Evolutionary conservation across 2,329 filamentous ascomycete species (phyloP).

Genomic region (Rhynchosporium agropyri): DNA sequence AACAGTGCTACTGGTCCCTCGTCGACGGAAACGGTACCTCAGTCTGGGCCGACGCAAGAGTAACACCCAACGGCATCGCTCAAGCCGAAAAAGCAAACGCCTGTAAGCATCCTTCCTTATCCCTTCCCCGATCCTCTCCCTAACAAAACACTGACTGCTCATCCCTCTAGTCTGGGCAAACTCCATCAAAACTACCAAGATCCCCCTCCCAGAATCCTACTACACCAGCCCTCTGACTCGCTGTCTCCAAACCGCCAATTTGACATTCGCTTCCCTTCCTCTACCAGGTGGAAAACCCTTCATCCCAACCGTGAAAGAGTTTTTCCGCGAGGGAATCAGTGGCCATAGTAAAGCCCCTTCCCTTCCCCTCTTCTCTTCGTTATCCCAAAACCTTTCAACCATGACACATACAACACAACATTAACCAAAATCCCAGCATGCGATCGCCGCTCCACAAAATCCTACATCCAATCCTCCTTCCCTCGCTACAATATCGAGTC

Average conservation of each 20-base stretch:
- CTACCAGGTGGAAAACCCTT: slow-evolving; percentile 57
- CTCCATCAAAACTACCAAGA: slow-evolving; percentile 54
- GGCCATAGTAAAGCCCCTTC: slow-evolving; percentile 52
- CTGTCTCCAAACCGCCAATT: slow-evolving; percentile 63
- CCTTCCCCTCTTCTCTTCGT: background rate
- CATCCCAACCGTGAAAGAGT: slow-evolving; percentile 63
- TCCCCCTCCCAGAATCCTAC: slow-evolving; percentile 64
- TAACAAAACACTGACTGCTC: background rate
- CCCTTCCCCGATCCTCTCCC: background rate
- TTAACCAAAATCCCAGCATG: slow-evolving; percentile 49
- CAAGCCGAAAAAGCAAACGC: slow-evolving; percentile 61
- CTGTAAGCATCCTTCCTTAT: slow-evolving; percentile 39
- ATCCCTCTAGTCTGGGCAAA: slow-evolving; percentile 51
- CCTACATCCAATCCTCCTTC: slow-evolving; percentile 55
- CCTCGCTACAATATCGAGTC: slow-evolving; percentile 60
- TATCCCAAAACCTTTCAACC: background rate
- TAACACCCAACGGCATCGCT: slow-evolving; percentile 58
- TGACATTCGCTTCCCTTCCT: slow-evolving; percentile 59
- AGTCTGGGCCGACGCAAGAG: slow-evolving; percentile 64
- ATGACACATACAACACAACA: background rate
- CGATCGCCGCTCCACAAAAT: slow-evolving; percentile 60
- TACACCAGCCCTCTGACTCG: slow-evolving; percentile 66
- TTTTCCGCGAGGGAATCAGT: slow-evolving; percentile 66
- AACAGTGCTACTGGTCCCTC: slow-evolving; percentile 64
- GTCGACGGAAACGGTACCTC: slow-evolving; percentile 64